Evolutionary conservation across 202 grass and related monocot genomes (phyloP), one percentile per base, ranked within the genome.

Genomic region (Bolboschoenoplectus hybrid): DNA sequence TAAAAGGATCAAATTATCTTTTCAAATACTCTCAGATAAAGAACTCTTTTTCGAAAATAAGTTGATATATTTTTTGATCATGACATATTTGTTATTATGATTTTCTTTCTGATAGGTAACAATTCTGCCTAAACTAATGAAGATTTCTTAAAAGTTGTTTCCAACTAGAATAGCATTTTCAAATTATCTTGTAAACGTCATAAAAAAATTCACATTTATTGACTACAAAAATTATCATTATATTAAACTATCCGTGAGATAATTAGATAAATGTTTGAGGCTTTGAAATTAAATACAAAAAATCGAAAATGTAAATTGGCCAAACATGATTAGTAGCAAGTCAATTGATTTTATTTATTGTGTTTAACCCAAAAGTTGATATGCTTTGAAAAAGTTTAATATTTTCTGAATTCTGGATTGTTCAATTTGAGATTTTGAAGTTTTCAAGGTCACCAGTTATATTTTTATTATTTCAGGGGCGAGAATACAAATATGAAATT

Each of bases 331-430:
- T 26, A 26, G 26, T 26, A 26, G 26, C 26, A 26, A 26, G 26
- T 71, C 64, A 71, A 10, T 71, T 45, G 16, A 45, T 71, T 39
- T 67, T 71, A 71, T 43, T 71, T 46, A 7, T 45, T 71, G 17
- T 46, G 46, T 46, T 20, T 2, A 71, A 71, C 41, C 39, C 14
- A 71, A 4, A 71, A 74, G 7, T 50, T 47, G 26, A 74, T 26
- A 26, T 26, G 17, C 6, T 43, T 39, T 45, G 39, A 45, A 45
- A 7, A 39, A 38, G 2, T 50, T 11, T 46, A n/a, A 73, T 73
- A 9, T 47, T 20, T 73, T 49, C 1, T 17, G 43, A 20, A 9
- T 73, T n/a, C 49, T 17, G 43, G 41, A 73, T 49, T 73, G 44
- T 53, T 20, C 2, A 78, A 57, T 12, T 78, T 78, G 10, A 52